Base-by-base conservation (phyloP, 352 stramenopile genomes). In the Globisporangium uncinulatum region DNA sequence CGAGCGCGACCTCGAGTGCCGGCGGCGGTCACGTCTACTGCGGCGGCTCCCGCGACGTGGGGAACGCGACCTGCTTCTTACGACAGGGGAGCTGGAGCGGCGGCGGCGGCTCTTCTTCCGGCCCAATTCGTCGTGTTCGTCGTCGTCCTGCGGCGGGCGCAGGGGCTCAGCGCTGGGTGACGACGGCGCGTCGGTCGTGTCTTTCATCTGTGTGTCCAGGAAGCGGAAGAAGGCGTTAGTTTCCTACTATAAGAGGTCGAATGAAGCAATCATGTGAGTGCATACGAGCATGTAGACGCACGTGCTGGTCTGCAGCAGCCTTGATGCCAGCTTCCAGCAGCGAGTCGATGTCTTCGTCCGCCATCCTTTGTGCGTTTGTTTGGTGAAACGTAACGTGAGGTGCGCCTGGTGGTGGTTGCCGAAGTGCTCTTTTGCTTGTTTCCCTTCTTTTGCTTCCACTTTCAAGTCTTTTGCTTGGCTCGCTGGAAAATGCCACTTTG, bases 281-380 rank as follows among this genome's bases (percentile, higher is more conserved):
- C 39, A 42, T 17, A 20, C 14, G 29, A 70, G 47, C 57, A 54
- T 56, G 13, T 58, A 37, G n/a, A 47, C 62, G 21, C 64, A 89
- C 80, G 67, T 78, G 70, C 15, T 61, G 62, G 11, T 48, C n/a
- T 20, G 43, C 43, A 48, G 69, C 75, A 24, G 80, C 70, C 47
- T 77, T 71, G 58, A 94, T 83, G 62, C 82, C 82, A 63, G 80
- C 71, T 56, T 91, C 78, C 54, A 94, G 71, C 61, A 94, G 69
- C 62, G 76, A 86, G 54, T 94, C 82, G 59, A 94, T 94, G 56
- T 87, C 84, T 52, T 87, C 72, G 61, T 90, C 82, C 51, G 81
- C 83, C 73, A 83, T 86, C 31, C 32, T 19, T 34, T 37, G 29
- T 17, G 13, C 24, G 17, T 39, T n/a, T n/a, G n/a, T n/a, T n/a